These are phyloP conservation scores for Conticribra weissflogii DNA, from an alignment of 108 stramenopile genomes.

Conservation along the genomic window DNA sequence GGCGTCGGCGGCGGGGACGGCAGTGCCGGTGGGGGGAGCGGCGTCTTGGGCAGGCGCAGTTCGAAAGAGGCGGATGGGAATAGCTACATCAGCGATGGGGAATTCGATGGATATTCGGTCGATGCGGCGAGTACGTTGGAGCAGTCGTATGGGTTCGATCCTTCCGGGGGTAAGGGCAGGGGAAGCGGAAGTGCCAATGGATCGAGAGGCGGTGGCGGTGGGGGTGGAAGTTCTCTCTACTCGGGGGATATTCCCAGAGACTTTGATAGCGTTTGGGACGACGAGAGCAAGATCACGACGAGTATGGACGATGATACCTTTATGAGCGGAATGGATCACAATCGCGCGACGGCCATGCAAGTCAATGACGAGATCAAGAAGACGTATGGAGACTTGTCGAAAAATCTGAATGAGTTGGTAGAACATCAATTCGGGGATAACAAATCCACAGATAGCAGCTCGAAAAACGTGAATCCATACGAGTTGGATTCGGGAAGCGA, in stretches of 20 bases:
- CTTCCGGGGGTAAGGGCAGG: not conserved
- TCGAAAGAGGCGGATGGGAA: too few species aligned
- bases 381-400: conserved; percentile 2
- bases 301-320: conserved; percentile 14
- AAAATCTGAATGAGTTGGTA: conserved; percentile 27
- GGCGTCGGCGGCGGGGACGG: too few species aligned
- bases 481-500: conserved; percentile 43
- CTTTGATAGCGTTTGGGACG: conserved; percentile 48
- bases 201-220: not conserved
- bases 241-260: conserved; percentile 30
- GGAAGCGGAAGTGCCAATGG: conserved; percentile 3
- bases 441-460: conserved; percentile 7
- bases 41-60: too few species aligned
- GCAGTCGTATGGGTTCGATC: too few species aligned
- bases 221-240: conserved; percentile 10
- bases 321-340: not conserved
- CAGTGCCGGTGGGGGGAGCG: too few species aligned
- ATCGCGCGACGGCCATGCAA: not conserved
- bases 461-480: conserved; percentile 12
- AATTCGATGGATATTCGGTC: conserved; percentile 47
- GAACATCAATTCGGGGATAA: conserved; percentile 22
- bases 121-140: conserved; percentile 45
- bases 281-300: conserved; percentile 29
- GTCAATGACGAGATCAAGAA: conserved; percentile 2
- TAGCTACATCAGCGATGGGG: conserved; percentile 24